Conservation (phyloP, 2,329 filamentous ascomycete genomes). For the Fusarium pininemorale region DNA sequence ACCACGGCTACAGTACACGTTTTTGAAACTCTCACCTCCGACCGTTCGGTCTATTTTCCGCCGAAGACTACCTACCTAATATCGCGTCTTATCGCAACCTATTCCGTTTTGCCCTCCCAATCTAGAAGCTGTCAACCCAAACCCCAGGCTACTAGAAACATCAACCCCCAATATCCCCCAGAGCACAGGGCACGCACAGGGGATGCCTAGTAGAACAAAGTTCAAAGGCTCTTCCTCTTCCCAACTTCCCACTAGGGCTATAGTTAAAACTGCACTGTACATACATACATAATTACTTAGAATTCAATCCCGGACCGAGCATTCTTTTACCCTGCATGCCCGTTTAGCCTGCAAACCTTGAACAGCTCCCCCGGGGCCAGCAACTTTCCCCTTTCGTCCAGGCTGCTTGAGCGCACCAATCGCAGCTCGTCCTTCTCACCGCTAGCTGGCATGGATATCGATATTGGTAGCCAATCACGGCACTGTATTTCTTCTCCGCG, state of each 20-base stretch:
- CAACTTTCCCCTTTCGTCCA: conserved; percentile 28
- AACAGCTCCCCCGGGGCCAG: not conserved
- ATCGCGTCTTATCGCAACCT: conserved; percentile 8
- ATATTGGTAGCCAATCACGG: conserved; percentile 34
- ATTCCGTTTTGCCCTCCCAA: conserved; percentile 10
- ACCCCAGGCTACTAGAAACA: not conserved
- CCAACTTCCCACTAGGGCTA: not conserved
- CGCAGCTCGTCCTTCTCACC: conserved; percentile 15
- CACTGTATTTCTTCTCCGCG: conserved; percentile 23
- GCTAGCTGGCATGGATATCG: conserved; percentile 29
- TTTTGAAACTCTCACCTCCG: not conserved
- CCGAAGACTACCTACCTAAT: conserved; percentile 4
- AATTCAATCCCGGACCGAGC: conserved; percentile 12
- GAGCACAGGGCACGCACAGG: not conserved
- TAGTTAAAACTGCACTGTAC: not conserved
- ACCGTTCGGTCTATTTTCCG: not conserved
- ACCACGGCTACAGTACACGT: not conserved
- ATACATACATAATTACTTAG: no score
- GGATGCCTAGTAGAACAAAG: not conserved
- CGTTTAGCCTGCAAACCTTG: conserved; percentile 26
- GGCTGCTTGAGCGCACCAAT: conserved; percentile 26
- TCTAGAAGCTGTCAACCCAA: conserved; percentile 9
- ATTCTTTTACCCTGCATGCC: conserved; percentile 18
- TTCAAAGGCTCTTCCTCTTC: conserved; percentile 11
- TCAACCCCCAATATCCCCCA: conserved; percentile 2